These are phyloP conservation scores for Polygonum maritimum DNA, from an alignment of 148 eudicot species.

Conservation along the genomic window DNA sequence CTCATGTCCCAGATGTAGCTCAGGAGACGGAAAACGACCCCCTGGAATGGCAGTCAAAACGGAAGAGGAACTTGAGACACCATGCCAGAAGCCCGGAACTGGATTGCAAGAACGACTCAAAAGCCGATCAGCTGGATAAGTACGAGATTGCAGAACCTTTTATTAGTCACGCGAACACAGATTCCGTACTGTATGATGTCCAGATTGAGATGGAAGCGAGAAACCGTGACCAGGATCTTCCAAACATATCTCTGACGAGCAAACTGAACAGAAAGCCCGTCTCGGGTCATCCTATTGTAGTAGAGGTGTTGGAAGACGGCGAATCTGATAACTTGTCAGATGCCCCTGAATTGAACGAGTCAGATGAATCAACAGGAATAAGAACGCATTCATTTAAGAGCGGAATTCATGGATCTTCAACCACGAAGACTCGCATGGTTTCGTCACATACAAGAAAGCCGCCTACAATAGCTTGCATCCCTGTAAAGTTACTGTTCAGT, in stretches of 20 bases:
- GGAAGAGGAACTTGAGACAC: conserved; percentile 55
- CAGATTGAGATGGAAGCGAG: conserved; percentile 50
- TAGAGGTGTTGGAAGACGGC: conserved; percentile 60
- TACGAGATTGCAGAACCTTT: conserved; percentile 26
- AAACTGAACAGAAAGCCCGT: conserved; percentile 50
- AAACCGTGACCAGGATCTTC: conserved; percentile 47
- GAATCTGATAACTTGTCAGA: conserved; percentile 23
- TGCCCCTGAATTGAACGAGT: conserved; percentile 17
- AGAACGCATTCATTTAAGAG: background rate
- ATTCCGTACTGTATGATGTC: conserved; percentile 37
- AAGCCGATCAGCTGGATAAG: conserved; percentile 13
- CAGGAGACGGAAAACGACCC: conserved; percentile 36
- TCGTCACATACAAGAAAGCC: conserved; percentile 51
- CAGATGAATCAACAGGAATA: conserved; percentile 7
- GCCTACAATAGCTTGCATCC: conserved; percentile 64
- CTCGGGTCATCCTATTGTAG: conserved; percentile 59
- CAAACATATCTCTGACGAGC: conserved; percentile 74
- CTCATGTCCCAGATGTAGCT: too few species aligned
- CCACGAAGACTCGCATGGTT: conserved; percentile 60
- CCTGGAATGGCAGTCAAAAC: conserved; percentile 60
- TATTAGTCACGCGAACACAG: background rate
- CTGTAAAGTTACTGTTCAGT: conserved; percentile 60
- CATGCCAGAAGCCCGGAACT: conserved; percentile 24
- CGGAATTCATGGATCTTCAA: conserved; percentile 15
- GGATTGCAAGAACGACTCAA: conserved; percentile 19